These are phyloP conservation scores for Rossbeevera mucosa DNA, from an alignment of 768 basidiomycete species.

Conservation along the genomic window DNA sequence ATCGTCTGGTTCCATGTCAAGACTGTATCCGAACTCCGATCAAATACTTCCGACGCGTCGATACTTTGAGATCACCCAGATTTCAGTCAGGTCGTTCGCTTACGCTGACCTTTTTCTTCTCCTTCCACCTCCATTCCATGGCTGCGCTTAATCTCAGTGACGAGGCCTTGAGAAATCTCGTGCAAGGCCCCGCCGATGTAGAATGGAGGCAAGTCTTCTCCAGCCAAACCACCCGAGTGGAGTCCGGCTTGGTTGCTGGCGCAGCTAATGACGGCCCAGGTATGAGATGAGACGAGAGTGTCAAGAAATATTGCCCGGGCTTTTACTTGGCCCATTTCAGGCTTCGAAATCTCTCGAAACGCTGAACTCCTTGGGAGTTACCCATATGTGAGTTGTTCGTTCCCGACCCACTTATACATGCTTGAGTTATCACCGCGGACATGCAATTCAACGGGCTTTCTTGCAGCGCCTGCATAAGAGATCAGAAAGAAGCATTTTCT, in stretches of 20 bases:
- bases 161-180: conserved; percentile 51
- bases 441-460: conserved; percentile 1
- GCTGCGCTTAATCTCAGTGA: conserved; percentile 27
- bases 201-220: conserved; percentile 66
- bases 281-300: conserved; percentile 97
- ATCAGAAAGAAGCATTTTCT: conserved; percentile 86
- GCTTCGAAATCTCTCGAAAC: conserved; percentile 78
- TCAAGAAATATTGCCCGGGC: conserved; percentile 82
- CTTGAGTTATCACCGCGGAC: background rate
- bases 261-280: conserved; percentile 34
- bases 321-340: conserved; percentile 83
- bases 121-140: conserved; percentile 9
- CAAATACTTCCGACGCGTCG: conserved; percentile 14
- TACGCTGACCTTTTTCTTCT: background rate
- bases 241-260: conserved; percentile 1
- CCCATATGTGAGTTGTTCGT: conserved; percentile 67
- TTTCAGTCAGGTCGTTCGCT: background rate
- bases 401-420: background rate
- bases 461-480: conserved; percentile 78
- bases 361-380: conserved; percentile 60
- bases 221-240: background rate
- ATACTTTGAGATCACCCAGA: background rate
- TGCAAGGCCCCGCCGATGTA: conserved; percentile 76
- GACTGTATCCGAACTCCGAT: conserved; percentile 26
- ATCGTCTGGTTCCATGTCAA: conserved; percentile 48